A percentile compares a stretch with the other conserved stretches of the same genome.
phyloP scores from a whole-genome alignment of 495 filamentous ascomycete genomes.

The Hamigera avellanea region DNA sequence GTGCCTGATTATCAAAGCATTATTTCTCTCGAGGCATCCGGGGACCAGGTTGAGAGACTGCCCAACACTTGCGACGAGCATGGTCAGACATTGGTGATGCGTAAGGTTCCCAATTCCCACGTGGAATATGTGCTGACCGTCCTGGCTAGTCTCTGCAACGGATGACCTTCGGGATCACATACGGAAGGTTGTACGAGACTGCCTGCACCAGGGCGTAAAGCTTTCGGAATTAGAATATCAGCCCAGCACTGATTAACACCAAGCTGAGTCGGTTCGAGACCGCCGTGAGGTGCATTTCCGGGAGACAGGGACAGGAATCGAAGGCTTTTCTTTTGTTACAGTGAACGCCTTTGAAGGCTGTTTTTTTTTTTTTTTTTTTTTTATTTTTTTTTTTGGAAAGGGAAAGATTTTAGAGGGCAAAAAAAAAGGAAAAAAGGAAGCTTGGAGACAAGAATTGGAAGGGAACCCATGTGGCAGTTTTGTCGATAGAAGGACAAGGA shows the following conservation, averaged over 20 bases:
- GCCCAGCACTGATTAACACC: conserved; percentile 6
- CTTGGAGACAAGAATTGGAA: neutral
- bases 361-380: too few species aligned
- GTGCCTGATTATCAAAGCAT: conserved; percentile 9
- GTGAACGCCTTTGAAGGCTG: too few species aligned
- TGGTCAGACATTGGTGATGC: conserved; percentile 11
- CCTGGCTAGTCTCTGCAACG: conserved; percentile 6
- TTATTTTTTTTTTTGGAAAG: too few species aligned
- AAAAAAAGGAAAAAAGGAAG: neutral
- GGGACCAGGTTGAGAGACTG: conserved; percentile 10
- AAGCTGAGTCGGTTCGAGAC: too few species aligned
- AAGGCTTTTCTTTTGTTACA: too few species aligned
- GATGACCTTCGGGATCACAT: conserved; percentile 8
- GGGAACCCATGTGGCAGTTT: too few species aligned
- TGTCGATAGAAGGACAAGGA: neutral
- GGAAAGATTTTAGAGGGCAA: too few species aligned
- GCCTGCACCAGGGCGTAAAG: conserved; percentile 7
- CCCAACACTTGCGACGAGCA: conserved; percentile 8
- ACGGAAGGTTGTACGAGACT: conserved; percentile 5
- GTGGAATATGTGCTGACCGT: conserved; percentile 4
- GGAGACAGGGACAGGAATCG: too few species aligned
- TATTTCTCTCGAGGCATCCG: conserved; percentile 7
- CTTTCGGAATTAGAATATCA: conserved; percentile 13
- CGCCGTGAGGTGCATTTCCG: too few species aligned
- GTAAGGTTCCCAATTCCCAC: conserved; percentile 3